Evolutionary conservation across 2,329 filamentous ascomycete genomes (phyloP), one percentile per base, ranked within the genome.

Genomic region (Hypoxylon sp.): DNA sequence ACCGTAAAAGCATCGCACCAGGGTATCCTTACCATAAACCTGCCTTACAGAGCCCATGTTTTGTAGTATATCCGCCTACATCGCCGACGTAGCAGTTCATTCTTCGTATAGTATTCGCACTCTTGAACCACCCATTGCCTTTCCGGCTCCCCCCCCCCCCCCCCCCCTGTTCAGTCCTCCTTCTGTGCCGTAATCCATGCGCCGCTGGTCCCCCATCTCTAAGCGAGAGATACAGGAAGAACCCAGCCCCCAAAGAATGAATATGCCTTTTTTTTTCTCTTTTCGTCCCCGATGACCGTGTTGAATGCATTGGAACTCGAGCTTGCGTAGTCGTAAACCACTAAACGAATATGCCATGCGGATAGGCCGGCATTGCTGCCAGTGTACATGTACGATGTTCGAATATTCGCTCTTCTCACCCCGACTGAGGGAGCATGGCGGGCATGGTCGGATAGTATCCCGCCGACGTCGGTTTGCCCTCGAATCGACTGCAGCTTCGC

Each of bases 361-460:
- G 41, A 58, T 59, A 56, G 40, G 47, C 52, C 53, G 48, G 35
- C 48, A 52, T 17, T 57, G 55, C 38, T 53, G 43, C 42, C 48
- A 27, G 46, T 24, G 46, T 58, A 58, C 53, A 49, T 43, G 21
- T 42, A 48, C 33, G 57, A 40, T 31, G 41, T 41, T 35, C 21
- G 18, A 31, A 38, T 10, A 15, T 6, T 11, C 7, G 15, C 10
- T n/a, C 10, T 62, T 78, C 77, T 70, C 80, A 77, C 23, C 79
- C 78, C 0, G 81, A 78, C 20, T 80, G 79, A 5, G 79, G 73
- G 24, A 81, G 69, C 62, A 79, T 72, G 4, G 77, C 79, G 1
- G 83, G 69, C 63, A 79, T 72, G 4, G 77, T 79, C 2, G 83
- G 83, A 59, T 85, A 86, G 62, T 82, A 84, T 11, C 82, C 82